Evolutionary conservation across 768 basidiomycete genomes (phyloP), one percentile per base, ranked within the genome.

Genomic region (Leccinum fibrillosum): DNA sequence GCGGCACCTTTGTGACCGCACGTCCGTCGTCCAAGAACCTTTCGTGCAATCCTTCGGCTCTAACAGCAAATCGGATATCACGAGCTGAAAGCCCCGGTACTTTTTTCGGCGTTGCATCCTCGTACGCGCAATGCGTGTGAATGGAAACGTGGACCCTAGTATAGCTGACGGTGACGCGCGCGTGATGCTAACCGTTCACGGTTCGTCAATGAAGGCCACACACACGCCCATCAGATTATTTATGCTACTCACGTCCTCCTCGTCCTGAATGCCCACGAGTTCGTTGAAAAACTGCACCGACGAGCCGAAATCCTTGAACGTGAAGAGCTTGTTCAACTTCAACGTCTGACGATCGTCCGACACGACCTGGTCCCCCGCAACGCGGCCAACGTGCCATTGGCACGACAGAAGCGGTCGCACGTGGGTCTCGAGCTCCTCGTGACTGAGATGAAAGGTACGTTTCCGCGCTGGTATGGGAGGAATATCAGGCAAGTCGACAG

Each of bases 31-130:
- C 51, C 53, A 72, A 54, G 54, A 72, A 74, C 19, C 8, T 52
- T 17, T 62, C 42, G 42, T 75, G 70, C 39, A 74, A 49, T 53
- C 59, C 57, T 61, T 85, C 81, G n/a, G 79, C 61, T 12, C 70
- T 68, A 8, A 69, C 66, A 8, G 82, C 83, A 34, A 83, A 68
- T 49, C 82, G 80, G 32, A 83, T 55, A 60, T 86, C 84, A 30
- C 80, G 80, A 5, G 70, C 64, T 1, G 84, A 84, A 47, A 84
- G 75, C 12, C 82, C 79, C 0, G 81, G 74, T 30, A 72, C 39
- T 53, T 60, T 58, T 56, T 54, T 49, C 30, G 64, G 45, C 17
- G 59, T 56, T 5, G 49, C 49, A 12, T 61, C 66, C n/a, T 49
- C 28, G 37, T 65, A 62, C 6, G 73, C 73, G 19, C 63, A 53